Conservation (phyloP, 2,329 filamentous ascomycete genomes). For the Keithomyces neogunnii region DNA sequence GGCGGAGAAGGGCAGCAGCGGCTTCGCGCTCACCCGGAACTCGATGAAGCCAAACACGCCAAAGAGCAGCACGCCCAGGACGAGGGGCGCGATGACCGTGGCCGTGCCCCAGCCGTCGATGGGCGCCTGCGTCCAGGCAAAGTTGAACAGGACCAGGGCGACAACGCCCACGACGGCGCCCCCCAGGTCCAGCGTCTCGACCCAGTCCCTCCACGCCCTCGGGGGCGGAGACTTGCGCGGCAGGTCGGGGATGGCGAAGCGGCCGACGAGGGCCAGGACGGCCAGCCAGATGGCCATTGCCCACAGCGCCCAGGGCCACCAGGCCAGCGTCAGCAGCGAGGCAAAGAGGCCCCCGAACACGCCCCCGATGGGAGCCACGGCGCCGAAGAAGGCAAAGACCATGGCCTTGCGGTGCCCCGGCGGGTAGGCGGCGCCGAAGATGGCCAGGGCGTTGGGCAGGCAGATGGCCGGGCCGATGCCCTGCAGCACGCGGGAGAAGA, state of each 20-base stretch:
- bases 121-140: slow-evolving; percentile 59
- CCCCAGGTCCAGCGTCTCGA: slow-evolving; percentile 28
- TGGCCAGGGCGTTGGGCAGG: slow-evolving; percentile 55
- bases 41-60: slow-evolving; percentile 50
- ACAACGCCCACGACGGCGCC: slow-evolving; percentile 38
- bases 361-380: slow-evolving; percentile 37
- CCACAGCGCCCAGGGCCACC: slow-evolving; percentile 44
- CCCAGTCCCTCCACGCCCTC: slow-evolving; percentile 11
- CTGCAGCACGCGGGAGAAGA: slow-evolving; percentile 45
- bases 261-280: slow-evolving; percentile 21
- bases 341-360: slow-evolving; percentile 33
- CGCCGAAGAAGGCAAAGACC: slow-evolving; percentile 44
- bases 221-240: slow-evolving; percentile 10
- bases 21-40: slow-evolving; percentile 32
- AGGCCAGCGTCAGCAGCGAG: slow-evolving; percentile 29
- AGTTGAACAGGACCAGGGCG: slow-evolving; percentile 53
- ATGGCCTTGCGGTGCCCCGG: slow-evolving; percentile 51
- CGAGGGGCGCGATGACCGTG: slow-evolving; percentile 47
- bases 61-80: slow-evolving; percentile 47
- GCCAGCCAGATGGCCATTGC: slow-evolving; percentile 26
- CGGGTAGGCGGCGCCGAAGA: slow-evolving; percentile 49
- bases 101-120: slow-evolving; percentile 48
- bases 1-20: slow-evolving; percentile 47
- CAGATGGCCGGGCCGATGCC: slow-evolving; percentile 54
- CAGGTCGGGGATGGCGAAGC: slow-evolving; percentile 26